Evolutionary conservation across 2,329 filamentous ascomycete genomes (phyloP).

Genomic region (Helotiales sp.): DNA sequence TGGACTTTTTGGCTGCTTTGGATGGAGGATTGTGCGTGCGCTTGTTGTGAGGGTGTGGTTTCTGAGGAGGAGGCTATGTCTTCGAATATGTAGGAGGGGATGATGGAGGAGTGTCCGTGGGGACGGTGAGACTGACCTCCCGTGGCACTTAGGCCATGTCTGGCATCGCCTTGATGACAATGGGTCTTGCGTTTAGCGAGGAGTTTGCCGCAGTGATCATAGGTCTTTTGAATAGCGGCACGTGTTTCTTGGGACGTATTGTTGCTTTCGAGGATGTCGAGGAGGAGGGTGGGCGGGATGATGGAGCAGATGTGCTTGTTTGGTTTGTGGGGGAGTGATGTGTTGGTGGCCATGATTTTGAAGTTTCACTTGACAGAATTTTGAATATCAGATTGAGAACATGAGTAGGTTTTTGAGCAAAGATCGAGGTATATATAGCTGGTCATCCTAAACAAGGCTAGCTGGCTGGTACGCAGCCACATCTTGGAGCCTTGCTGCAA

Average conservation of each 20-base stretch:
- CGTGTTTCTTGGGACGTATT: constrained; percentile 12
- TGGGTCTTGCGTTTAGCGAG: constrained; percentile 6
- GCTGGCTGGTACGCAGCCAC: constrained; percentile 1
- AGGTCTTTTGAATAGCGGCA: constrained; percentile 21
- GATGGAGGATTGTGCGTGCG: constrained; percentile 13
- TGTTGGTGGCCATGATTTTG: constrained; percentile 2
- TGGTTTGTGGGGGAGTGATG: not conserved
- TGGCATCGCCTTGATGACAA: not conserved
- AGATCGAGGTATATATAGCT: constrained; percentile 2
- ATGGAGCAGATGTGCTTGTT: constrained; percentile 13
- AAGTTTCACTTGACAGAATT: not conserved
- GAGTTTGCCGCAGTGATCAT: constrained; percentile 16
- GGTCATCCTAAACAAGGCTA: not conserved
- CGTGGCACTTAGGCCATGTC: constrained; percentile 3
- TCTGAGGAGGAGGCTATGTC: constrained; percentile 12
- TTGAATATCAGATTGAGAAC: not conserved
- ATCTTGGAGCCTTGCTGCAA: constrained; percentile 6
- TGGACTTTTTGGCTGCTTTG: constrained; percentile 12
- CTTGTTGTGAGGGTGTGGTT: constrained; percentile 13
- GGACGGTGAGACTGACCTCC: constrained; percentile 15
- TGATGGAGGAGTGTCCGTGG: constrained; percentile 13
- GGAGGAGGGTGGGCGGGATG: constrained; percentile 20
- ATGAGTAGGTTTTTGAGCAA: not conserved
- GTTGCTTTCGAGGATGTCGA: constrained; percentile 17
- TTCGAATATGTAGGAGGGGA: constrained; percentile 15